Evolutionary conservation across 106 monocot species (phyloP).

Genomic region (Acorus calamus): DNA sequence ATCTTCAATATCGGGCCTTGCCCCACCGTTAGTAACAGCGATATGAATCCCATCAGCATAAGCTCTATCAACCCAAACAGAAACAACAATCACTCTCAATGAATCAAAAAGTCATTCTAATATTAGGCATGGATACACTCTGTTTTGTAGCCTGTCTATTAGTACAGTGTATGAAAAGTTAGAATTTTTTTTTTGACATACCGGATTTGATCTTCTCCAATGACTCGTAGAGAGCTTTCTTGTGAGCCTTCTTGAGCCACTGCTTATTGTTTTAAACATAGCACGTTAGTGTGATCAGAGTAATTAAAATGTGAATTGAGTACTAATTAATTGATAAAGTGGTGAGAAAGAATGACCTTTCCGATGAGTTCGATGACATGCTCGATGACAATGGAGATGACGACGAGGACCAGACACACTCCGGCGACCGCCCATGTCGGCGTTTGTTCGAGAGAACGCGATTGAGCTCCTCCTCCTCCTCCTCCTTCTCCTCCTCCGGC

Average conservation of each 20-base stretch:
- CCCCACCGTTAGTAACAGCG: slow-evolving; percentile 19
- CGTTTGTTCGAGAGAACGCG: neutral
- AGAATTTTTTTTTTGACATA: slow-evolving; percentile 5
- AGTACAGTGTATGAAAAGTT: neutral
- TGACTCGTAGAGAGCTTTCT: slow-evolving; percentile 21
- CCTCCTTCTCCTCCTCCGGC: neutral
- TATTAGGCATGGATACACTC: neutral
- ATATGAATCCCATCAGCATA: slow-evolving; percentile 28
- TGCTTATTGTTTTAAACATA: neutral
- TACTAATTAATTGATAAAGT: neutral
- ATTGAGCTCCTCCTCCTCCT: neutral
- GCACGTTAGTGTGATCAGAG: too few relatives aligned
- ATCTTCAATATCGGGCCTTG: slow-evolving; percentile 13
- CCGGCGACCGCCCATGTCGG: slow-evolving; percentile 9
- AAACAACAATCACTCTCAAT: neutral
- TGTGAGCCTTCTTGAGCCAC: slow-evolving; percentile 17
- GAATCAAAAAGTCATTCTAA: neutral
- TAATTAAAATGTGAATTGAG: neutral
- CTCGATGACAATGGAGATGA: slow-evolving; percentile 23
- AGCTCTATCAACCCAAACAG: slow-evolving; percentile 10
- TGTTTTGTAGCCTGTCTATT: too few relatives aligned
- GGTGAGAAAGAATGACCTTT: slow-evolving; percentile 10
- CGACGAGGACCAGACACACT: slow-evolving; percentile 1
- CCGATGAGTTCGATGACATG: slow-evolving; percentile 15
- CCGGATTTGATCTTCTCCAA: slow-evolving; percentile 33